Conservation (phyloP, 768 basidiomycete genomes). For the Strobilomyces confusus region DNA sequence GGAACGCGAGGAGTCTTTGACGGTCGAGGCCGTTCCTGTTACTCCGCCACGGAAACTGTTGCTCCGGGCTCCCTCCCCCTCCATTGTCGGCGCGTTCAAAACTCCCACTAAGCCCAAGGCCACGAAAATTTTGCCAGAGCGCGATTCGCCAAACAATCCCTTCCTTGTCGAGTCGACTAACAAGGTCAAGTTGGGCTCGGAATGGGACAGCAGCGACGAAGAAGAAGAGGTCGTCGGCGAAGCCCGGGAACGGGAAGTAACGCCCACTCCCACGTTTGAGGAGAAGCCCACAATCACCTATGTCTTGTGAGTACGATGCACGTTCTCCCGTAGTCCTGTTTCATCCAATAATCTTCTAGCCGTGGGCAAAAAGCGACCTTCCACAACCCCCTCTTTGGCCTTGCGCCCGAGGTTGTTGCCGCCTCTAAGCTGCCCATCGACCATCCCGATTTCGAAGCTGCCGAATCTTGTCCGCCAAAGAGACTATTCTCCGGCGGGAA, state of each 20-base stretch:
- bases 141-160: slow-evolving; percentile 70
- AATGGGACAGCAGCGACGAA: slow-evolving; percentile 35
- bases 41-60: slow-evolving; percentile 25
- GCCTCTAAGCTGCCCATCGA: slow-evolving; percentile 53
- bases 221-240: slow-evolving; percentile 34
- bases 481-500: slow-evolving; percentile 45
- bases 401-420: slow-evolving; percentile 37
- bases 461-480: slow-evolving; percentile 50
- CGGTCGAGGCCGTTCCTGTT: slow-evolving; percentile 16
- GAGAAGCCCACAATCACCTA: slow-evolving; percentile 66
- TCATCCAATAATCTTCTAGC: slow-evolving; percentile 35
- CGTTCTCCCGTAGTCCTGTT: neutral
- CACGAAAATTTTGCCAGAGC: slow-evolving; percentile 34
- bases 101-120: slow-evolving; percentile 40
- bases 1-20: slow-evolving; percentile 11
- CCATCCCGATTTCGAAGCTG: slow-evolving; percentile 64
- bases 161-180: slow-evolving; percentile 47
- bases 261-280: slow-evolving; percentile 36
- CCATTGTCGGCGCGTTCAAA: slow-evolving; percentile 23
- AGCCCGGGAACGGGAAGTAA: slow-evolving; percentile 32
- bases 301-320: slow-evolving; percentile 57
- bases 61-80: slow-evolving; percentile 20
- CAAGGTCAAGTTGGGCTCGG: slow-evolving; percentile 17
- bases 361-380: slow-evolving; percentile 63
- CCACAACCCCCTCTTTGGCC: slow-evolving; percentile 60